phyloP scores from a whole-genome alignment of 306 rosid genomes.

The Cucumis melo region DNA sequence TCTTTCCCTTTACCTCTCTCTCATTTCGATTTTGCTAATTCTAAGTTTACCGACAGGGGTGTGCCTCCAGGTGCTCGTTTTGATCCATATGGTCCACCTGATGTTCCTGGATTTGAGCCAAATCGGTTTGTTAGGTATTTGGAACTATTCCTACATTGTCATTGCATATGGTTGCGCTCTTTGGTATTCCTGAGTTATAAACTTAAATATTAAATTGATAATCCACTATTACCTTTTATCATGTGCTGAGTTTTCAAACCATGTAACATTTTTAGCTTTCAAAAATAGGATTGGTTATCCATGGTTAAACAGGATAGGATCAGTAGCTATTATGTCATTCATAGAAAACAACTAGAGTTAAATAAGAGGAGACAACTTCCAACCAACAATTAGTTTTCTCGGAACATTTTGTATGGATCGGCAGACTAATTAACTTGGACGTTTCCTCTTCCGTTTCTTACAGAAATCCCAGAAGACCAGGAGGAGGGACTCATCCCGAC shows the following conservation, averaged over 20 bases:
- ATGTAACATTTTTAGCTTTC: neutral
- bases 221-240: neutral
- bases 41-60: slow-evolving; percentile 31
- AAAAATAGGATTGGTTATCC: neutral
- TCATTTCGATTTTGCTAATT: neutral
- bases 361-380: neutral
- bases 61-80: slow-evolving; percentile 82
- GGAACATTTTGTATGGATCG: neutral
- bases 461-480: slow-evolving; percentile 55
- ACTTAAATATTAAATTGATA: neutral
- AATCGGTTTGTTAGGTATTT: slow-evolving; percentile 49
- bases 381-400: neutral
- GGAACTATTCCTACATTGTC: neutral
- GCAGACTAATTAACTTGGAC: neutral
- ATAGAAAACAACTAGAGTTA: neutral
- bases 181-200: neutral
- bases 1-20: neutral
- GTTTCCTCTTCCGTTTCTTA: neutral
- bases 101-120: slow-evolving; percentile 74
- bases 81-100: slow-evolving; percentile 86
- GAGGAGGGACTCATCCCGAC: slow-evolving; percentile 57
- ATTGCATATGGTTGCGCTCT: neutral
- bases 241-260: neutral
- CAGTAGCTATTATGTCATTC: neutral
- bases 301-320: neutral